A percentile compares a stretch with the other conserved stretches of the same genome.
phyloP scores from a whole-genome alignment of 345 rosid species.

The Limnanthes douglasii region DNA sequence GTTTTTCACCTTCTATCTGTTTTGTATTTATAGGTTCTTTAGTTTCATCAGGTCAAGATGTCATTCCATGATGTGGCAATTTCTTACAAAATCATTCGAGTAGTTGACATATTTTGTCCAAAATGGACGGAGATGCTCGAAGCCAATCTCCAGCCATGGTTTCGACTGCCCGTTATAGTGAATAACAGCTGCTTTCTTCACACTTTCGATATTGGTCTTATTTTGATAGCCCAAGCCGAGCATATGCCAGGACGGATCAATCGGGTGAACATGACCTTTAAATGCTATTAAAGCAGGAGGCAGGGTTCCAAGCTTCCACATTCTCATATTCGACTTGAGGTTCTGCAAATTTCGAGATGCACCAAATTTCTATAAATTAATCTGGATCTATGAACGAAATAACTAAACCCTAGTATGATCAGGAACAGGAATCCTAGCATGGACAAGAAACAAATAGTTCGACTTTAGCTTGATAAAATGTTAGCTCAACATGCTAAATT shows the following conservation, averaged over 20 bases:
- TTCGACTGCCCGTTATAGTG: constrained; percentile 96
- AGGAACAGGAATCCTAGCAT: no score
- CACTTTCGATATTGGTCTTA: constrained; percentile 45
- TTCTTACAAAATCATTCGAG: constrained; percentile 79
- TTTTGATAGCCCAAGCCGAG: constrained; percentile 95
- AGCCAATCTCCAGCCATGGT: constrained; percentile 95
- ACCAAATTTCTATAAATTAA: no score
- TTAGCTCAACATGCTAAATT: no score
- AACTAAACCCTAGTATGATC: no score
- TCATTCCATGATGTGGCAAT: constrained; percentile 86
- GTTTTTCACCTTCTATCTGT: no score
- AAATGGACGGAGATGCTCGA: constrained; percentile 93
- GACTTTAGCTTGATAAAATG: no score
- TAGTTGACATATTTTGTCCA: constrained; percentile 91
- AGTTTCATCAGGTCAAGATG: no score
- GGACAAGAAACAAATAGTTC: no score
- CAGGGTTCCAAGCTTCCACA: constrained; percentile 98
- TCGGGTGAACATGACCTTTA: constrained; percentile 67
- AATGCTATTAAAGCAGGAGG: constrained; percentile 99
- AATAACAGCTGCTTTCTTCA: constrained; percentile 75
- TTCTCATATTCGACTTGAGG: constrained; percentile 70
- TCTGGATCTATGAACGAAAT: no score
- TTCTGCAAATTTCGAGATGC: no score
- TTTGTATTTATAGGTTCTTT: no score
- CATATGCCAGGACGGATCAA: constrained; percentile 94